A percentile compares a stretch with the other conserved stretches of the same genome.
phyloP scores from a whole-genome alignment of 805 yeast genomes.

The Ogataea nitratoaversa region DNA sequence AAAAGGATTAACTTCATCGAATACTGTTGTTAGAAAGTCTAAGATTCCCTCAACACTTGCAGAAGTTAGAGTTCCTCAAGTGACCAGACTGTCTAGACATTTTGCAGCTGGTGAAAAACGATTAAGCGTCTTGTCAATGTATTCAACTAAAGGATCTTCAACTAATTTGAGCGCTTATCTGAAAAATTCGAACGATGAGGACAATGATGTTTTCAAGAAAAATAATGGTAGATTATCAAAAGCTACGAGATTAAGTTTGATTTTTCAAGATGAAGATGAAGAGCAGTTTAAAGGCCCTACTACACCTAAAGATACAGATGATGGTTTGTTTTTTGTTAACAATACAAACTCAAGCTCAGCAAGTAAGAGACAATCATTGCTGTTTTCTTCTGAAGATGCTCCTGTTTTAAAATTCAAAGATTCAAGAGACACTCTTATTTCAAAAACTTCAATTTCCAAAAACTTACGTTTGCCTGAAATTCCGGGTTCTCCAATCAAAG shows the following conservation, averaged over 20 bases:
- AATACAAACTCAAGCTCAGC: slow-evolving; percentile 20
- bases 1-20: slow-evolving; percentile 8
- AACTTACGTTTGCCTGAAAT: slow-evolving; percentile 45
- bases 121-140: slow-evolving; percentile 65
- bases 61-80: slow-evolving; percentile 65
- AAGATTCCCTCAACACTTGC: slow-evolving; percentile 49
- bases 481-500: slow-evolving; percentile 35
- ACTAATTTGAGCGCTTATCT: slow-evolving; percentile 49
- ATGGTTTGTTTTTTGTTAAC: slow-evolving; percentile 31
- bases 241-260: slow-evolving; percentile 26
- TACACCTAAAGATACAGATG: slow-evolving; percentile 14
- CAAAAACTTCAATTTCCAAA: slow-evolving; percentile 33
- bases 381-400: slow-evolving; percentile 13
- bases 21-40: slow-evolving; percentile 18
- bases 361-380: slow-evolving; percentile 29
- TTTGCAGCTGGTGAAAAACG: slow-evolving; percentile 62
- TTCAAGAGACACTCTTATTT: slow-evolving; percentile 40
- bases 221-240: slow-evolving; percentile 16
- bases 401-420: slow-evolving; percentile 24
- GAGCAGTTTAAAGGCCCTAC: slow-evolving; percentile 6
- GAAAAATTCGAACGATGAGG: slow-evolving; percentile 17
- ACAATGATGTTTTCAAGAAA: slow-evolving; percentile 3
- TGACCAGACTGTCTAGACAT: slow-evolving; percentile 61
- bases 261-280: slow-evolving; percentile 23
- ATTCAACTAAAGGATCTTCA: slow-evolving; percentile 64